These are phyloP conservation scores for Porpolomopsis calyptriformis DNA, from an alignment of 768 basidiomycete genomes.

Conservation along the genomic window DNA sequence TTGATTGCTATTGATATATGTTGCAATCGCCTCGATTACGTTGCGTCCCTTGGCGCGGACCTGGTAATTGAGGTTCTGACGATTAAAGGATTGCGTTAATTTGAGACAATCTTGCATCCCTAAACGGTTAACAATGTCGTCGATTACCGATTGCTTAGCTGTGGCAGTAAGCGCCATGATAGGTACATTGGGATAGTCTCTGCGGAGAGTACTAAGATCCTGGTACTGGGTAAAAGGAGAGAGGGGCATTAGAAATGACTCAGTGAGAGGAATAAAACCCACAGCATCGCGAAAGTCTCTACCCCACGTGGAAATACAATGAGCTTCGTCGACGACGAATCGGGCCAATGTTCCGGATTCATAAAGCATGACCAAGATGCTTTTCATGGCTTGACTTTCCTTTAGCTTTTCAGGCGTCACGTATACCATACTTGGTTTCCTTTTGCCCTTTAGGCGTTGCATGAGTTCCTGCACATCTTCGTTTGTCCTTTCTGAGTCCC, in stretches of 20 bases:
- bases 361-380: conserved; percentile 50
- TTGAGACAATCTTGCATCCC: conserved; percentile 46
- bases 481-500: conserved; percentile 45
- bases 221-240: conserved; percentile 43
- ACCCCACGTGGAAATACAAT: conserved; percentile 92
- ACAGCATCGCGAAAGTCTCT: conserved; percentile 84
- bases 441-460: conserved; percentile 32
- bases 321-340: conserved; percentile 95
- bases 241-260: background rate
- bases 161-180: conserved; percentile 97
- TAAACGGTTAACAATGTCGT: conserved; percentile 70
- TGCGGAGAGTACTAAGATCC: conserved; percentile 54
- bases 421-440: conserved; percentile 65
- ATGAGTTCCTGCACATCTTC: conserved; percentile 30
- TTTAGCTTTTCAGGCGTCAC: conserved; percentile 86
- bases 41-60: conserved; percentile 33
- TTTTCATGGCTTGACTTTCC: conserved; percentile 44
- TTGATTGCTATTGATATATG: conserved; percentile 54
- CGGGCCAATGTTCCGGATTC: conserved; percentile 52
- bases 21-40: conserved; percentile 49
- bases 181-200: conserved; percentile 67
- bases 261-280: conserved; percentile 18
- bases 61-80: conserved; percentile 79
- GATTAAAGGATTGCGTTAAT: conserved; percentile 83
- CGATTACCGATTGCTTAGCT: conserved; percentile 65